Conservation (phyloP, 148 eudicot species). For the Heliosperma pusillum region DNA sequence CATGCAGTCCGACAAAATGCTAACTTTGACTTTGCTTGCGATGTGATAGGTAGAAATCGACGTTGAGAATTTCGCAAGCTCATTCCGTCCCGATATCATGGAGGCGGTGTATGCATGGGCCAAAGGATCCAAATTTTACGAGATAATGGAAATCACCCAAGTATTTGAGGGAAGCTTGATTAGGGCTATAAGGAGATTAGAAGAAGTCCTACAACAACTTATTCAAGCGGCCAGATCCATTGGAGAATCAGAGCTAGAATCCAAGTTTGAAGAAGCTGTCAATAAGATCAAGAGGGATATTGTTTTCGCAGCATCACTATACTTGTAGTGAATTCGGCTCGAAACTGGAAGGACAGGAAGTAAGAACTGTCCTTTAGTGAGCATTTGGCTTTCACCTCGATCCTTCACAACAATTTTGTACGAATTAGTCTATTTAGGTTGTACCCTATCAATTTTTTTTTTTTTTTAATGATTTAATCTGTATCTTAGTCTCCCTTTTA, state of each 20-base stretch:
- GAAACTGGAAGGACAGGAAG: too few relatives aligned
- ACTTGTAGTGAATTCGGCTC: too few relatives aligned
- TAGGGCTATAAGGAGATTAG: slow-evolving; percentile 91
- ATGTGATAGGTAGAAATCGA: slow-evolving; percentile 69
- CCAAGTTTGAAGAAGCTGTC: slow-evolving; percentile 87
- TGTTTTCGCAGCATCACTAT: slow-evolving; percentile 92
- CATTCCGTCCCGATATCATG: slow-evolving; percentile 89
- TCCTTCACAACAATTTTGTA: too few relatives aligned
- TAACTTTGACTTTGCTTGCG: background rate
- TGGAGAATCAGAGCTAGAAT: slow-evolving; percentile 80
- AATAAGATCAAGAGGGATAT: slow-evolving; percentile 90
- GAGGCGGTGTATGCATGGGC: slow-evolving; percentile 95
- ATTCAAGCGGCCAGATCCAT: slow-evolving; percentile 85
- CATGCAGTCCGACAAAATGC: background rate
- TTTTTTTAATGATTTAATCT: background rate
- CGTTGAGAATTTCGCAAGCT: slow-evolving; percentile 80
- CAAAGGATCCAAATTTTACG: slow-evolving; percentile 81
- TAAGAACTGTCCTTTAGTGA: background rate
- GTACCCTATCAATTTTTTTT: too few relatives aligned
- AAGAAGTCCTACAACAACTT: slow-evolving; percentile 95
- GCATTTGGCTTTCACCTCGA: too few relatives aligned
- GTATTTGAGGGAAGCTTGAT: slow-evolving; percentile 95
- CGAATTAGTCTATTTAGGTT: too few relatives aligned
- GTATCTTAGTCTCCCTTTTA: background rate
- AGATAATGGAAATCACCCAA: slow-evolving; percentile 85